These are phyloP conservation scores for Chytriomyces sp. DNA, from an alignment of 192 early-diverging fungal species.

Conservation along the genomic window DNA sequence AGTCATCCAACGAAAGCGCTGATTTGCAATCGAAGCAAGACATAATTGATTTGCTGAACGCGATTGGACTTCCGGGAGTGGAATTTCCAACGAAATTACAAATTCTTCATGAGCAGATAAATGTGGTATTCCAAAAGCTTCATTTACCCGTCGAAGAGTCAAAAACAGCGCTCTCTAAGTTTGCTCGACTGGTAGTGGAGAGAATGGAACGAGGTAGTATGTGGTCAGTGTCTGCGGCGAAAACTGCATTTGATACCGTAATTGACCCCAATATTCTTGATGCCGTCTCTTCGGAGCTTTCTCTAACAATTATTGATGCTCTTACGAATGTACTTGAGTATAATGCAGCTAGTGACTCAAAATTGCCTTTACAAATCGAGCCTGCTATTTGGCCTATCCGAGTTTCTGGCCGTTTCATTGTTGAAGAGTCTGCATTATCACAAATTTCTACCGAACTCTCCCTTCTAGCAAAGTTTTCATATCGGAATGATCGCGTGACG, in stretches of 20 bases:
- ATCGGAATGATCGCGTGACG: not conserved
- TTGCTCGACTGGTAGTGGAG: constrained; percentile 29
- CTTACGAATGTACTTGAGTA: too few relatives aligned
- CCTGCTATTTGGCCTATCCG: constrained; percentile 18
- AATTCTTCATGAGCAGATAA: not conserved
- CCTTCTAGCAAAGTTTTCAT: constrained; percentile 42
- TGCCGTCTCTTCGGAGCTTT: too few relatives aligned
- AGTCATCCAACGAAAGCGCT: not conserved
- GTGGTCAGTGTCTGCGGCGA: constrained; percentile 16
- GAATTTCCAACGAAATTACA: constrained; percentile 3
- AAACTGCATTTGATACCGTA: constrained; percentile 1
- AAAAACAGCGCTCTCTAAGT: constrained; percentile 23
- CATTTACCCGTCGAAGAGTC: constrained; percentile 25
- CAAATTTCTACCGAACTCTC: constrained; percentile 58
- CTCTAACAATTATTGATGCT: too few relatives aligned
- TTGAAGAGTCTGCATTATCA: constrained; percentile 60
- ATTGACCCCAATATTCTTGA: not conserved
- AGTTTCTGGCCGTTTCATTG: constrained; percentile 48
- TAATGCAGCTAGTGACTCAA: too few relatives aligned
- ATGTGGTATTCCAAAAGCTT: not conserved
- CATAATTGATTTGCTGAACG: constrained; percentile 30
- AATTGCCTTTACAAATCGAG: not conserved
- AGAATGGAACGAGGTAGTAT: constrained; percentile 32
- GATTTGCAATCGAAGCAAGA: not conserved
- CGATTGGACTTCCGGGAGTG: constrained; percentile 38